Percentiles rank a stretch among this genome's conserved stretches.
Conservation (phyloP, 352 stramenopile genomes). For the Pythium aphanidermatum region DNA sequence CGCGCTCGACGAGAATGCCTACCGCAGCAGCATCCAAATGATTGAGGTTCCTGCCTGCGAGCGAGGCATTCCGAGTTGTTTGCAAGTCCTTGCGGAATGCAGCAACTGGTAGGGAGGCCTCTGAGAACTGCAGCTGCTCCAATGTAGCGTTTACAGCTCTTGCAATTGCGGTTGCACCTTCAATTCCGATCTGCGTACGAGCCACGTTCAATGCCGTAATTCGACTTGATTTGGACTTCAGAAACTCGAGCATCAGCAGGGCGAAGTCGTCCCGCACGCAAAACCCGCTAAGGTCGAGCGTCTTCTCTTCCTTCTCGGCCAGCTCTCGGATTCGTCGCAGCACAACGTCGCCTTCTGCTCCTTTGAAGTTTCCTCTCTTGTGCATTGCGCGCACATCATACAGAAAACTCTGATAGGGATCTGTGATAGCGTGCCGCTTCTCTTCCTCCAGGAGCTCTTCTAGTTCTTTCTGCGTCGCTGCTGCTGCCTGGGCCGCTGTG, state of each 20-base stretch:
- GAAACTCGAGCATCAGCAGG: slow-evolving; percentile 42
- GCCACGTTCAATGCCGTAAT: slow-evolving; percentile 39
- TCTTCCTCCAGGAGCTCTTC: slow-evolving; percentile 58
- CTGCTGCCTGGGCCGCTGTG: neutral
- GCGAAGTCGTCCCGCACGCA: slow-evolving; percentile 55
- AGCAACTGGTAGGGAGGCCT: slow-evolving; percentile 25
- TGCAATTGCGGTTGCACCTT: slow-evolving; percentile 32
- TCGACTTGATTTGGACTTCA: slow-evolving; percentile 45
- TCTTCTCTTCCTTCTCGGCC: slow-evolving; percentile 22
- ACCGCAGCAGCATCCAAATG: slow-evolving; percentile 57
- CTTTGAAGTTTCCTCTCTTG: slow-evolving; percentile 62
- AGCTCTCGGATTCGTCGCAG: slow-evolving; percentile 49
- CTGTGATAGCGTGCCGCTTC: slow-evolving; percentile 45
- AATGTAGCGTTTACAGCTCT: slow-evolving; percentile 32
- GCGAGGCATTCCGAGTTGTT: slow-evolving; percentile 18
- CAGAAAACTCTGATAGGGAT: slow-evolving; percentile 57
- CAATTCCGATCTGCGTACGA: slow-evolving; percentile 44
- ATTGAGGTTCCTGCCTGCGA: slow-evolving; percentile 32
- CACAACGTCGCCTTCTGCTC: slow-evolving; percentile 42
- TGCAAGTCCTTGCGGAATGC: slow-evolving; percentile 24
- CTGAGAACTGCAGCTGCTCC: slow-evolving; percentile 48
- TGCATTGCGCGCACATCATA: slow-evolving; percentile 58
- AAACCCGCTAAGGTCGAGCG: slow-evolving; percentile 50
- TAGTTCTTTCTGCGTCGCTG: slow-evolving; percentile 27
- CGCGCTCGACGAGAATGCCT: slow-evolving; percentile 37